Evolutionary conservation across 179 eudicot genomes (phyloP).

Genomic region (Amaranthus tricolor): DNA sequence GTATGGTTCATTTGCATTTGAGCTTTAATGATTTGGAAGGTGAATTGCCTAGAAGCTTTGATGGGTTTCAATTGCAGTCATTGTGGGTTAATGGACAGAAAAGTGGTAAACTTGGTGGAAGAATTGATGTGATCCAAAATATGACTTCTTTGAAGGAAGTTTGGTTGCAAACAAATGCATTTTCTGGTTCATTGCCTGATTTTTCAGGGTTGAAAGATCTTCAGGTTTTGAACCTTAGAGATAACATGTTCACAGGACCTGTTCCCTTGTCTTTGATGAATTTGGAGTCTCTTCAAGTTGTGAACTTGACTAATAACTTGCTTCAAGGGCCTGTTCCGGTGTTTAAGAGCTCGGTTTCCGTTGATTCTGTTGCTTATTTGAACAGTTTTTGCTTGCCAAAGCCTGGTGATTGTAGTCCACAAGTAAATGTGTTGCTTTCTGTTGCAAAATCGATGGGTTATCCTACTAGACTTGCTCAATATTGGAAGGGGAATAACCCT

Average conservation of each 20-base stretch:
- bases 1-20: conserved; percentile 54
- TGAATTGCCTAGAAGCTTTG: conserved; percentile 50
- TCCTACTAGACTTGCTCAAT: conserved; percentile 56
- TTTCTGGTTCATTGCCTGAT: conserved; percentile 77
- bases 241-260: conserved; percentile 59
- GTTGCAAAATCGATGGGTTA: conserved; percentile 54
- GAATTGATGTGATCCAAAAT: conserved; percentile 61
- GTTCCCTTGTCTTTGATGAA: conserved; percentile 56
- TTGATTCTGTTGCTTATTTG: conserved; percentile 39
- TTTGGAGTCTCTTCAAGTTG: conserved; percentile 48
- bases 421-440: conserved; percentile 48
- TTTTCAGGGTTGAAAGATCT: conserved; percentile 51
- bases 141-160: conserved; percentile 69
- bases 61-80: conserved; percentile 58
- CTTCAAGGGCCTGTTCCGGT: conserved; percentile 73
- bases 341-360: conserved; percentile 51
- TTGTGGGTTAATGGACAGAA: conserved; percentile 79
- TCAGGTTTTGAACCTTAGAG: conserved; percentile 55
- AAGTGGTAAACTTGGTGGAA: conserved; percentile 48
- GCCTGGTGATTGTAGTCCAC: conserved; percentile 60
- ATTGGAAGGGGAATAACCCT: conserved; percentile 71
- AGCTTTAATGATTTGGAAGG: conserved; percentile 64
- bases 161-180: conserved; percentile 66
- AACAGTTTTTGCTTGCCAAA: conserved; percentile 63
- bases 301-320: conserved; percentile 68